Evolutionary conservation across 192 early-diverging fungal genomes (phyloP).

Genomic region (Backusella morwellensis): DNA sequence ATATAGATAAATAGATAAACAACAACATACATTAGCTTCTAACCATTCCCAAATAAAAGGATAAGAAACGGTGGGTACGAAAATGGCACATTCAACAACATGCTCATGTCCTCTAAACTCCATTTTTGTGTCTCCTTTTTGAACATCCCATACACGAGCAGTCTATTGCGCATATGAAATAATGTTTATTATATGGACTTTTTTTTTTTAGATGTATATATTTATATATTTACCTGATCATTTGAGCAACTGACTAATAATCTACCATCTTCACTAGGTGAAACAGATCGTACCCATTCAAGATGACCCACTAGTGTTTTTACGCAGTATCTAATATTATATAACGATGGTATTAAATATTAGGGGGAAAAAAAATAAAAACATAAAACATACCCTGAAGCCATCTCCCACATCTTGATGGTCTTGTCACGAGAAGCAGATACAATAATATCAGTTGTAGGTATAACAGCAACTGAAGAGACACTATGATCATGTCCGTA

Average conservation of each 20-base stretch:
- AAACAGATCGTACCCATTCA: conserved; percentile 86
- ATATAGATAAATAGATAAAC: not conserved
- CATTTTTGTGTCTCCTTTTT: conserved; percentile 68
- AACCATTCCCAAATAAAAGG: conserved; percentile 67
- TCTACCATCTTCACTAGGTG: conserved; percentile 66
- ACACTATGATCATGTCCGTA: conserved; percentile 94
- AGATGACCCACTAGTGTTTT: conserved; percentile 80
- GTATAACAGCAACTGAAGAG: conserved; percentile 72
- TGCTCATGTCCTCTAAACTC: conserved; percentile 93
- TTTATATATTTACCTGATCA: conserved; percentile 65
- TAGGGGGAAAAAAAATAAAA: not conserved
- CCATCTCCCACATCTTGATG: conserved; percentile 86
- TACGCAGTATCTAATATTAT: conserved; percentile 65
- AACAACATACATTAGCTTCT: conserved; percentile 50
- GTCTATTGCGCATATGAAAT: conserved; percentile 46
- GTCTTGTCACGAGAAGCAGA: conserved; percentile 90
- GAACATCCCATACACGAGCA: conserved; percentile 76
- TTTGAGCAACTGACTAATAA: conserved; percentile 79
- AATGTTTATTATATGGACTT: not conserved
- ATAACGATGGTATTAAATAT: not conserved
- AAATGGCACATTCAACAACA: conserved; percentile 88
- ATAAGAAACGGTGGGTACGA: conserved; percentile 71
- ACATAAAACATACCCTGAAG: conserved; percentile 56
- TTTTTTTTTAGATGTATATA: not conserved
- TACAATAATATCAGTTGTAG: conserved; percentile 75